These are phyloP conservation scores for Penicillium frequentans DNA, from an alignment of 2,329 filamentous ascomycete species.

Conservation along the genomic window DNA sequence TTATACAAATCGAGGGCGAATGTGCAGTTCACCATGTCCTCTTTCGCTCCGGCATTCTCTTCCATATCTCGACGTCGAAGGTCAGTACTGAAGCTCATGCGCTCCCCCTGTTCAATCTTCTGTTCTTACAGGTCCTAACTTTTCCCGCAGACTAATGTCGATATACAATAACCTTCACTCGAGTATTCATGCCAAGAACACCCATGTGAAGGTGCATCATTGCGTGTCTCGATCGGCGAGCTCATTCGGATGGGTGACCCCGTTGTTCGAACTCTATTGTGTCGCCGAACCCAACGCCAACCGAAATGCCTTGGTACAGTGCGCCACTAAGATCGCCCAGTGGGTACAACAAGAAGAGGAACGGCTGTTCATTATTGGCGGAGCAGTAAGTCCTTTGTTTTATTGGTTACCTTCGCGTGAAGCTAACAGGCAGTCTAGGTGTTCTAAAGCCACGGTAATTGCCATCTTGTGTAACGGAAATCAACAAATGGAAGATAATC, in stretches of 20 bases:
- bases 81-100: constrained; percentile 32
- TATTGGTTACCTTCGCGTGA: neutral
- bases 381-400: constrained; percentile 63
- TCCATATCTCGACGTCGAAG: constrained; percentile 62
- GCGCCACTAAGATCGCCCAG: constrained; percentile 83
- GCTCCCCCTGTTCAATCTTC: neutral
- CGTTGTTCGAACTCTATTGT: constrained; percentile 90
- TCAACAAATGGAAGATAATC: neutral
- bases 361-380: constrained; percentile 92
- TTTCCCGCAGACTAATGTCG: constrained; percentile 63
- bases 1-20: constrained; percentile 93
- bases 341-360: constrained; percentile 94
- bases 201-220: constrained; percentile 84
- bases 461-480: neutral
- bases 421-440: constrained; percentile 16
- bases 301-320: constrained; percentile 70
- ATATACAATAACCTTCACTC: constrained; percentile 84
- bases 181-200: constrained; percentile 78
- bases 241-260: constrained; percentile 86
- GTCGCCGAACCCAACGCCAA: constrained; percentile 73
- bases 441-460: constrained; percentile 14
- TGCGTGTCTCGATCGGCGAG: constrained; percentile 72
- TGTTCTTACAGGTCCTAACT: constrained; percentile 1
- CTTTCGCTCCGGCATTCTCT: constrained; percentile 69
- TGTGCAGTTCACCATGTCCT: constrained; percentile 93